Evolutionary conservation across 2,329 filamentous ascomycete species (phyloP), one percentile per base, ranked within the genome.

Genomic region (Pyrenochaeta sp.): DNA sequence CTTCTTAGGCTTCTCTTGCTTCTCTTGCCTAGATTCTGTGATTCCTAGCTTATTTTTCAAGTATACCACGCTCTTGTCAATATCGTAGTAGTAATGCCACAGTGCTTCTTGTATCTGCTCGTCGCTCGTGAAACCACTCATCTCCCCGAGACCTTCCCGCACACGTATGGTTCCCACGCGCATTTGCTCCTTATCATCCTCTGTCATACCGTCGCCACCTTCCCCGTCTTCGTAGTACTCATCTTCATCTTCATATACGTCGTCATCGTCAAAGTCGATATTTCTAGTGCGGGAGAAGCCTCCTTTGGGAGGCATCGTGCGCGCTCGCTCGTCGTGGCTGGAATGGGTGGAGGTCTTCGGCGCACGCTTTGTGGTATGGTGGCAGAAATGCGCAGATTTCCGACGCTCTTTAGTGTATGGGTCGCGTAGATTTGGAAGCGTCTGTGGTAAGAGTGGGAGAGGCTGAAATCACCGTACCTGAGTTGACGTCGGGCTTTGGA

Each of bases 41-140:
- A 44, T 25, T 3, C 57, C 57, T 2, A 56, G 28, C 43, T 66
- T 88, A 83, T 88, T 90, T 62, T 88, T 86, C 56, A 99, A 79
- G 72, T 96, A 97, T 55, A 86, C 84, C 37, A 96, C 90, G 0
- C 92, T 88, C 78, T 97, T 97, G 56, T 88, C 90, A 30, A 97
- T 84, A 70, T 99, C 93, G 75, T 93, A 98, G 77, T 94, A 98
- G 78, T 97, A 97, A 78, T 99, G 88, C 92, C 93, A 98, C 15
- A 99, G 79, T 0, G 93, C 86, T 60, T 98, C 94, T 75, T 96
- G 88, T 61, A 97, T 94, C 72, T 97, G 90, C 37, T 83, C 81
- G 58, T 90, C 86, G 5, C 85, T 83, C n/a, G 85, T 80, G 72
- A 61, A 61, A 83, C 85, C 67, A 89, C 83, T 60, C 86, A 59